These are phyloP conservation scores for Fusarium dimerum DNA, from an alignment of 2,329 filamentous ascomycete species.

Conservation along the genomic window DNA sequence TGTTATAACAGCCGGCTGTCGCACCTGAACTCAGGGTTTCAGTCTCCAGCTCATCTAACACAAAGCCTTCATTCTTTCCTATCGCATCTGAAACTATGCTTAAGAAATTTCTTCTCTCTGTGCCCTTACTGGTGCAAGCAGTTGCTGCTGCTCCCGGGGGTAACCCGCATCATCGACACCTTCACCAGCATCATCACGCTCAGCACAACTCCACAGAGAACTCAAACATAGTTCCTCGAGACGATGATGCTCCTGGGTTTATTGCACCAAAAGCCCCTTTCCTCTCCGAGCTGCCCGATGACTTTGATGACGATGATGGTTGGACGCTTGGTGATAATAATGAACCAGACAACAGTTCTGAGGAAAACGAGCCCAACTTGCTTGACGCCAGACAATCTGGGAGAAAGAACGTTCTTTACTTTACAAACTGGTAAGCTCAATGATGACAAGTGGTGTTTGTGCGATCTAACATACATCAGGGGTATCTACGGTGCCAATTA, in stretches of 20 bases:
- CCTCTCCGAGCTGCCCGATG: background rate
- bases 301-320: conserved; percentile 1
- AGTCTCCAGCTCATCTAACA: background rate
- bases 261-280: conserved; percentile 19
- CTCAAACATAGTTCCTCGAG: background rate
- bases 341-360: conserved; percentile 6
- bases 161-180: conserved; percentile 7
- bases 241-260: conserved; percentile 11
- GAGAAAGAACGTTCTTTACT: conserved; percentile 49
- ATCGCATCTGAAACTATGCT: conserved; percentile 18
- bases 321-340: background rate
- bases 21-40: background rate
- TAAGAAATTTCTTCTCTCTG: conserved; percentile 20
- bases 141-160: conserved; percentile 24
- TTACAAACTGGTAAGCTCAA: conserved; percentile 52
- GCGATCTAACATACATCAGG: conserved; percentile 45
- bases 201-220: conserved; percentile 4
- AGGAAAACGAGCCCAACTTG: background rate
- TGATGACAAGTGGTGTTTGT: background rate
- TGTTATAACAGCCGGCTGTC: background rate
- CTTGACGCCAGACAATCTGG: conserved; percentile 15
- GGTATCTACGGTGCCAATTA: conserved; percentile 72
- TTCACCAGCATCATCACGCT: conserved; percentile 16
- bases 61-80: background rate
- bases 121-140: conserved; percentile 29